Percentiles rank a stretch among this genome's conserved stretches.
Conservation (phyloP, 345 rosid genomes). For the Eucalyptus erythrocorys region DNA sequence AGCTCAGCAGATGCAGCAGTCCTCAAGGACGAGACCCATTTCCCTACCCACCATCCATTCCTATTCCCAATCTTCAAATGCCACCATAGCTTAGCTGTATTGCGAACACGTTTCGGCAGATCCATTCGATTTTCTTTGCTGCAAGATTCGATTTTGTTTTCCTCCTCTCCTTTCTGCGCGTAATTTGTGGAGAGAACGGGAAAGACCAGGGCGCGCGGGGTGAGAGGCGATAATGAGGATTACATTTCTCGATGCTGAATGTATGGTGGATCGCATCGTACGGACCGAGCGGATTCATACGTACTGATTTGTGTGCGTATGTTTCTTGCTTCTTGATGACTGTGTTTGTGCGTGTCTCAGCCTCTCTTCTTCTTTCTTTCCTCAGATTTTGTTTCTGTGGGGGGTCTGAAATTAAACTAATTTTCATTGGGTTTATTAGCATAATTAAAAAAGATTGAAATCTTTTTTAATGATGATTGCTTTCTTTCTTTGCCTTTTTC, state of each 20-base stretch:
- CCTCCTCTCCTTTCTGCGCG: background rate
- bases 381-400: background rate
- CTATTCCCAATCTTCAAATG: too few species aligned
- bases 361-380: background rate
- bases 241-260: constrained; percentile 9
- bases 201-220: background rate
- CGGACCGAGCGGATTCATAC: background rate
- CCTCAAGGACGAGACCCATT: too few species aligned
- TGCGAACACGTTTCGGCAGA: background rate
- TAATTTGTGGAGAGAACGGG: background rate
- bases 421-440: background rate
- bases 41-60: too few species aligned
- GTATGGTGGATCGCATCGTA: background rate
- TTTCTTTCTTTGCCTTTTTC: background rate
- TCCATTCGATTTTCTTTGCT: background rate
- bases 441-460: too few species aligned
- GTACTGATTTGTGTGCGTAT: background rate
- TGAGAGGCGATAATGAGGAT: constrained; percentile 15
- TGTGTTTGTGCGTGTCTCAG: constrained; percentile 49
- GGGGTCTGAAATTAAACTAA: background rate
- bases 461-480: too few species aligned
- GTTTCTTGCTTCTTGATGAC: constrained; percentile 14
- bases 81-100: background rate
- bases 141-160: background rate
- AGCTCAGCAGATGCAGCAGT: background rate